Evolutionary conservation across 257 asterid species (phyloP).

Genomic region (Penstemon newberryi): DNA sequence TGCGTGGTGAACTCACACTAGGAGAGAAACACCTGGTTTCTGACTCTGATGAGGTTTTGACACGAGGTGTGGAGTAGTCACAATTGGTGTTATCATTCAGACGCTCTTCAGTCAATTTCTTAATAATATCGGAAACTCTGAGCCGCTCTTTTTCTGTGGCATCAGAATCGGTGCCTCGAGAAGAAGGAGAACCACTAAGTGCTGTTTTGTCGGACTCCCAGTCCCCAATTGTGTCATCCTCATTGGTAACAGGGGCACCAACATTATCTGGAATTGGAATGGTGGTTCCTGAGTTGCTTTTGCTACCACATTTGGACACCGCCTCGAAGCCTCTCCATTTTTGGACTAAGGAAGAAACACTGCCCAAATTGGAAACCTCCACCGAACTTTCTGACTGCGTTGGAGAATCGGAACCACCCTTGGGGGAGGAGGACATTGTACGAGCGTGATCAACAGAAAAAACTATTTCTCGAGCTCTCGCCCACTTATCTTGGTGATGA

Average conservation of each 20-base stretch:
- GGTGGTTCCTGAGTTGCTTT: constrained; percentile 14
- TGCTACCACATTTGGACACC: constrained; percentile 33
- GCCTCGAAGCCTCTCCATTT: constrained; percentile 75
- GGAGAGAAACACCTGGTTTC: constrained; percentile 40
- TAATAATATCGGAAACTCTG: constrained; percentile 69
- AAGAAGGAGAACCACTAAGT: constrained; percentile 40
- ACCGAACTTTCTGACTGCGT: constrained; percentile 27
- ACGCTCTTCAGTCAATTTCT: constrained; percentile 45
- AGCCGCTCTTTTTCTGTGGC: constrained; percentile 67
- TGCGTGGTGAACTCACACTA: constrained; percentile 46
- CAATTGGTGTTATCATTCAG: constrained; percentile 8
- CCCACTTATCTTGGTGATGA: constrained; percentile 43
- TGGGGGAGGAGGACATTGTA: neutral
- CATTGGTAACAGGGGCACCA: constrained; percentile 22
- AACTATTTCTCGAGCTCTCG: constrained; percentile 50
- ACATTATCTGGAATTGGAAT: constrained; percentile 13
- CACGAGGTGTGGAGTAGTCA: constrained; percentile 41
- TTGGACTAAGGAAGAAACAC: constrained; percentile 75
- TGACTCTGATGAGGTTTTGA: constrained; percentile 42
- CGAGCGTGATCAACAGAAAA: constrained; percentile 16
- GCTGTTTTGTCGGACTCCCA: constrained; percentile 59
- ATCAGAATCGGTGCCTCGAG: constrained; percentile 51
- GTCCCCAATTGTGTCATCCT: constrained; percentile 44
- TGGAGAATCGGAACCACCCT: constrained; percentile 11
- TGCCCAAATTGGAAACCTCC: constrained; percentile 42